These are phyloP conservation scores for Tausonia pullulans DNA, from an alignment of 1,284 basidiomycete species.

Conservation along the genomic window DNA sequence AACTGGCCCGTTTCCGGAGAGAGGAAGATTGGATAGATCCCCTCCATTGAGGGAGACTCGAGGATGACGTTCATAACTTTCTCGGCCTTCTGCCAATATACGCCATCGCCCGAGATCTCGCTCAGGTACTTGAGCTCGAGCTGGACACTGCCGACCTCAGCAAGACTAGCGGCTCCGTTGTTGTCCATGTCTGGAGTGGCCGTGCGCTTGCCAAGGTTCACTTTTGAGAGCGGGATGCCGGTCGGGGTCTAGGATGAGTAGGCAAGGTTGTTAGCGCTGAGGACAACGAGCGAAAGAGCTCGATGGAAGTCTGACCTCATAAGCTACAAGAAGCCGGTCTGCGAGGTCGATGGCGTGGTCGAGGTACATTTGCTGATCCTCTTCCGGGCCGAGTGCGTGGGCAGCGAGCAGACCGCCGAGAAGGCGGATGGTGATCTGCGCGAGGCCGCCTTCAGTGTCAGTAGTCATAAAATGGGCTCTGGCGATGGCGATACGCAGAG, in stretches of 20 bases:
- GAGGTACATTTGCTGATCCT: conserved; percentile 48
- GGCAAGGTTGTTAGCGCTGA: no score
- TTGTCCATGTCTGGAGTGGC: conserved; percentile 59
- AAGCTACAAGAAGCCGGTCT: conserved; percentile 72
- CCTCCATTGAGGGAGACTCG: conserved; percentile 50
- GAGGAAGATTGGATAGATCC: conserved; percentile 76
- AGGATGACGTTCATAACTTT: conserved; percentile 62
- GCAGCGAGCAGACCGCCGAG: conserved; percentile 75
- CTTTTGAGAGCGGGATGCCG: conserved; percentile 65
- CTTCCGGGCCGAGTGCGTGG: conserved; percentile 40
- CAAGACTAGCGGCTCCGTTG: conserved; percentile 59
- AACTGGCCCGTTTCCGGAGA: conserved; percentile 61
- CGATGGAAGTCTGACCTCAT: conserved; percentile 37
- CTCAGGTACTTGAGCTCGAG: conserved; percentile 86
- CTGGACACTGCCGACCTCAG: conserved; percentile 73
- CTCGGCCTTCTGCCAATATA: conserved; percentile 75
- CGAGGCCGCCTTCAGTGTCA: neutral
- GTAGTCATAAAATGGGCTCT: conserved; percentile 7
- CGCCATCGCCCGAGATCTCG: conserved; percentile 58
- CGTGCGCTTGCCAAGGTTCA: conserved; percentile 58
- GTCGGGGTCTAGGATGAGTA: conserved; percentile 42
- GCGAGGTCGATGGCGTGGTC: conserved; percentile 67
- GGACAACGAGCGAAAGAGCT: no score
- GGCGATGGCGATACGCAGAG: no score
- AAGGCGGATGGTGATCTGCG: conserved; percentile 66